phyloP scores from a whole-genome alignment of 2,329 filamentous ascomycete species.

The Pseudogymnoascus pannorum region DNA sequence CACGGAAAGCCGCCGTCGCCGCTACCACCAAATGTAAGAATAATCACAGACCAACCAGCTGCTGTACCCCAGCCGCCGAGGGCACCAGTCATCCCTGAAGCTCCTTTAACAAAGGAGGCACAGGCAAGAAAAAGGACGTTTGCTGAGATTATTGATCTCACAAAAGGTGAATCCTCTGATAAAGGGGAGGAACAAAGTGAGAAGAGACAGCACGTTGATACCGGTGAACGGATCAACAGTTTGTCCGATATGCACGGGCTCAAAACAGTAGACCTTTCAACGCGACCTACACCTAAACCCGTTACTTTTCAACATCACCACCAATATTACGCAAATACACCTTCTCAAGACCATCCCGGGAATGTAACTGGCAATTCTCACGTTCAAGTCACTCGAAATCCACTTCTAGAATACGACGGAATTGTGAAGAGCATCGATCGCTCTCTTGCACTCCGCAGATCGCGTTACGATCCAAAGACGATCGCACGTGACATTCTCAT shows the following conservation, averaged over 20 bases:
- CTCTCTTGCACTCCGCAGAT: constrained; percentile 29
- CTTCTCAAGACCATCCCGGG: not conserved
- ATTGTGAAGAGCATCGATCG: constrained; percentile 11
- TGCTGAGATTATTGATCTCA: constrained; percentile 14
- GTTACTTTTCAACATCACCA: constrained; percentile 3
- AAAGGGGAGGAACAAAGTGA: not conserved
- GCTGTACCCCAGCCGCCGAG: not conserved
- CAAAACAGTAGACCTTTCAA: not conserved
- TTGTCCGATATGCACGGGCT: not conserved
- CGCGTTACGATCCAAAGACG: constrained; percentile 51
- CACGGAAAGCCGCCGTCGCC: not conserved
- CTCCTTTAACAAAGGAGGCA: constrained; percentile 10
- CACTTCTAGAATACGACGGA: constrained; percentile 10
- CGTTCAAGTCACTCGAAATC: not conserved
- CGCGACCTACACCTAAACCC: not conserved
- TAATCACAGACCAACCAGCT: not conserved
- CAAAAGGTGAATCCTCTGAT: constrained; percentile 8
- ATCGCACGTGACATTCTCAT: constrained; percentile 58
- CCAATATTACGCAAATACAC: not conserved
- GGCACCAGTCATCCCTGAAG: not conserved
- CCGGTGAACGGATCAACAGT: not conserved
- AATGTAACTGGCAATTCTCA: not conserved
- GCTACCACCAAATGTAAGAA: not conserved
- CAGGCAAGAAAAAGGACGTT: constrained; percentile 12
- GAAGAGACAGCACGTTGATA: not conserved